Evolutionary conservation across 1,139 yeast species (phyloP), one percentile per base, ranked within the genome.

Genomic region (Blastobotrys raffinosifermentans): DNA sequence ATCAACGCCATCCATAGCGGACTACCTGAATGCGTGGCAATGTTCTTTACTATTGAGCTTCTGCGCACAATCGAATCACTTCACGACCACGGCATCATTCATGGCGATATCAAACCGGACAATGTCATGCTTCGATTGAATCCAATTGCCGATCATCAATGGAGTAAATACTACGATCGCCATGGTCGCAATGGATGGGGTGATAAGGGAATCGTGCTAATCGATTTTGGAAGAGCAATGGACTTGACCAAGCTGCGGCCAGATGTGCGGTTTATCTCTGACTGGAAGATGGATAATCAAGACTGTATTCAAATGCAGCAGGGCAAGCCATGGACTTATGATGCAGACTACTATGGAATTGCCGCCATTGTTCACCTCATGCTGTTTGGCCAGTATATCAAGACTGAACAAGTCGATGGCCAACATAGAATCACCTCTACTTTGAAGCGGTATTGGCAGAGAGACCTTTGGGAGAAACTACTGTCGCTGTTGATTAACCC

Each of bases 41-140:
- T 83, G 38, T 81, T 75, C 51, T 63, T 86, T 30, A 67, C 93
- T 0, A 61, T 75, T 7, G 85, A 84, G 50, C 57, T 85, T 17
- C 55, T 85, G 34, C 70, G 75, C 37, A 65, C 75, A 0, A 61
- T 85, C 1, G 86, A 81, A 47, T 58, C 66, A 1, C 59, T 89
- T 19, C 96, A 89, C 53, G 57, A 61, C 0, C 63, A 72, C 9
- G 80, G 80, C 0, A 75, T 87, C 1, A 66, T 89, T 11, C 96
- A 89, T 61, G 94, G 96, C 1, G 94, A 86, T 55, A 60, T 87
- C 40, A 84, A 82, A 53, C 82, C 95, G 0, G 95, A 85, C 45
- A 87, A 87, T 53, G 82, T 93, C 48, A 83, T 89, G 94, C 56
- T 86, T 0, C 61, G 82, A 29, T 69, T 84, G 29, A 64, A 64